Conservation (phyloP, 345 rosid species). For the Eucalyptus urophylla region DNA sequence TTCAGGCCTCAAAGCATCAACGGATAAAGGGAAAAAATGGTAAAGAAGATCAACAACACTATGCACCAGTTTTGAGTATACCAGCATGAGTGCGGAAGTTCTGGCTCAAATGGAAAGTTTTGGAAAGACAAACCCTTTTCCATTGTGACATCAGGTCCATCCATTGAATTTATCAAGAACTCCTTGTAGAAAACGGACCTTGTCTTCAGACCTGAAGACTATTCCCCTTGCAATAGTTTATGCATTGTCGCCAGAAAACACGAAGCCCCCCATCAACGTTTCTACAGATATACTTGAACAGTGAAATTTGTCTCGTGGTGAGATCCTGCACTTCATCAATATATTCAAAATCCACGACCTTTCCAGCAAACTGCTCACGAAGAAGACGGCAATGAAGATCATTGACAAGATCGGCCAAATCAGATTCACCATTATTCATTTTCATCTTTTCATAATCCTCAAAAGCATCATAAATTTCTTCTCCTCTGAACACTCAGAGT, state of each 20-base stretch:
- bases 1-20: constrained; percentile 21
- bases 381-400: constrained; percentile 31
- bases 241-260: constrained; percentile 38
- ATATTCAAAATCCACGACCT: constrained; percentile 30
- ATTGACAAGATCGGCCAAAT: constrained; percentile 40
- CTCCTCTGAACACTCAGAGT: constrained; percentile 8
- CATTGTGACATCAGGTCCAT: background rate
- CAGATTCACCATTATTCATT: constrained; percentile 22
- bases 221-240: constrained; percentile 33
- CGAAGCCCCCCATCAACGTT: constrained; percentile 33
- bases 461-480: constrained; percentile 20
- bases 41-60: constrained; percentile 35
- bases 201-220: constrained; percentile 32
- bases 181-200: constrained; percentile 23
- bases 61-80: constrained; percentile 29
- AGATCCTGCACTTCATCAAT: constrained; percentile 61
- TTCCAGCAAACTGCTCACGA: constrained; percentile 6
- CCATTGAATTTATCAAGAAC: constrained; percentile 1
- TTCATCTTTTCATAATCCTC: constrained; percentile 35
- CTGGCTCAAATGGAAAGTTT: constrained; percentile 20
- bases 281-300: constrained; percentile 24
- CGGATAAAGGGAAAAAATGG: constrained; percentile 14
- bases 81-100: constrained; percentile 46
- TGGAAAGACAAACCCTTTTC: constrained; percentile 20
- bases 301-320: constrained; percentile 38